These are phyloP conservation scores for Colletotrichum liaoningense DNA, from an alignment of 2,329 filamentous ascomycete genomes.

Conservation along the genomic window DNA sequence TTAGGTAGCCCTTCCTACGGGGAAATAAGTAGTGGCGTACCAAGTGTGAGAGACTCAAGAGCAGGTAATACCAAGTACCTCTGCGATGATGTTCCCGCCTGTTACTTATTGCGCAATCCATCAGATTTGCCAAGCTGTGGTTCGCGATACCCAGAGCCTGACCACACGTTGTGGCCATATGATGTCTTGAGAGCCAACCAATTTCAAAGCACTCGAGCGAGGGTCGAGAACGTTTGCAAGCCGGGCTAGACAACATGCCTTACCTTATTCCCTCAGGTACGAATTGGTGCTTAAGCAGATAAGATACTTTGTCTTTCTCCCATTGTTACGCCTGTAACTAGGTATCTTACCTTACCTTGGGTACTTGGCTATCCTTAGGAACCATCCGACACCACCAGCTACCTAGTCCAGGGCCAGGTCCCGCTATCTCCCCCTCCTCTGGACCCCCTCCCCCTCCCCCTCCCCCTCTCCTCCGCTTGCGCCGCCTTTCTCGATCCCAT, in stretches of 20 bases:
- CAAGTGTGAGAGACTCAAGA: no score
- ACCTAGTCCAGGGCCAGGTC: not conserved
- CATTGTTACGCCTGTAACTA: not conserved
- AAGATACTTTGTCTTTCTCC: not conserved
- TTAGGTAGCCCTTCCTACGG: no score
- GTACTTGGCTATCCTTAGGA: not conserved
- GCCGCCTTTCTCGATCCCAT: constrained; percentile 1
- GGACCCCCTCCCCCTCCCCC: not conserved
- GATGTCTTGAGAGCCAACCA: no score
- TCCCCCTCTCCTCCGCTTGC: constrained; percentile 2
- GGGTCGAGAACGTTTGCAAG: no score
- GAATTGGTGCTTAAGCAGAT: no score
- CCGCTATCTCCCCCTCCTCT: not conserved
- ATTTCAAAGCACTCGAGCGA: no score
- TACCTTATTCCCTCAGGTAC: no score
- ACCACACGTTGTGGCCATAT: no score
- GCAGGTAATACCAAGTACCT: no score
- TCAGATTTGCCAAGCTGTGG: not conserved
- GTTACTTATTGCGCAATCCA: not conserved
- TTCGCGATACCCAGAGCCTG: not conserved
- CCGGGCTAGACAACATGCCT: no score
- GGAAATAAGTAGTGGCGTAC: no score
- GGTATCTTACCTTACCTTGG: not conserved
- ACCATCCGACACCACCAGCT: not conserved
- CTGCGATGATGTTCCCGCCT: no score